Evolutionary conservation across 2,329 filamentous ascomycete species (phyloP), one percentile per base, ranked within the genome.

Genomic region (Knufia petricola): DNA sequence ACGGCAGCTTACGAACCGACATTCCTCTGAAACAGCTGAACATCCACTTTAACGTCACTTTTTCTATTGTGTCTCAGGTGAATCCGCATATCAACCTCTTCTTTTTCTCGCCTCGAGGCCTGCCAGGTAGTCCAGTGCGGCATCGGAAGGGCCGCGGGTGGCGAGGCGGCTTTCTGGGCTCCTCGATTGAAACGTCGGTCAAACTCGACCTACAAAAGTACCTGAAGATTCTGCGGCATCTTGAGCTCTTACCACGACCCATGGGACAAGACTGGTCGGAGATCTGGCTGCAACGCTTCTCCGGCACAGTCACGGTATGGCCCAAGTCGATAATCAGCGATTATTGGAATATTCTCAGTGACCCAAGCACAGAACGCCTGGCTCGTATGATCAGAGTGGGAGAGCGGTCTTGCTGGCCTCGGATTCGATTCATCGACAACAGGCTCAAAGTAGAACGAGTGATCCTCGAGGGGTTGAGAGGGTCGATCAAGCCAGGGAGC

Each of bases 51-150:
- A 96, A 96, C 64, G 92, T 96, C 65, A 95, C 94, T 64, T 98
- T 96, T 66, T 90, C 86, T 55, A 89, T 98, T 55, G 92, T 84
- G 45, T 80, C 76, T 6, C 78, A 82, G 60, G 90, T 95, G 42
- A 98, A 98, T 64, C 92, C 92, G 1, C 92, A 98, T 64, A 90
- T 98, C 66, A 96, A 95, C 61, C 81, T 96, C 23, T 98, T 98
- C 75, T 96, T 98, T 77, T 98, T 96, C 73, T 92, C 85, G 24
- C 94, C 89, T 0, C 79, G 92, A 26, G 92, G 92, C 10, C 84
- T 85, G 0, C 90, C 96, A 8, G 92, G 92, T 3, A 82, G 87
- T 46, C 92, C 92, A 8, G 92, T 96, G 15, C 95, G 89, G 0
- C 92, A 98, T 66, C 85, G 92, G 48, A 84, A 84, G 58, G 92